These are phyloP conservation scores for Daldinia vernicosa DNA, from an alignment of 495 filamentous ascomycete species.

Conservation along the genomic window DNA sequence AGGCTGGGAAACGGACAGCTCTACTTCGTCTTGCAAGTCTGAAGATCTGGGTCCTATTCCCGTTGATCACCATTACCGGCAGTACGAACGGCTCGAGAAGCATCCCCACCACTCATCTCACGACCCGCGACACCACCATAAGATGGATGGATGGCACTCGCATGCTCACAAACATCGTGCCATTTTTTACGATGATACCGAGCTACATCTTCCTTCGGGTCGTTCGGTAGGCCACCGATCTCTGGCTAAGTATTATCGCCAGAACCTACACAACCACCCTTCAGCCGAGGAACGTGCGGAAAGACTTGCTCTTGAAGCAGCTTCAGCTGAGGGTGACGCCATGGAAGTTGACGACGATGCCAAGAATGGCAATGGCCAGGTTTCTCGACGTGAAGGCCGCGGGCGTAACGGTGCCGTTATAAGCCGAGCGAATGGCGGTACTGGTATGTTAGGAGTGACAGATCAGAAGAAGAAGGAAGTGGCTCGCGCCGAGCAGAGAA, in stretches of 20 bases:
- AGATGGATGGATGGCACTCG: conserved; percentile 76
- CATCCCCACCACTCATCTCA: conserved; percentile 73
- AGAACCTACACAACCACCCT: conserved; percentile 88
- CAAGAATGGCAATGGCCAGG: conserved; percentile 42
- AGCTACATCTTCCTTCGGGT: conserved; percentile 92
- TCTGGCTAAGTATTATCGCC: conserved; percentile 84
- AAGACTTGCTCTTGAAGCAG: conserved; percentile 63
- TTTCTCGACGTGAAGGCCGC: conserved; percentile 57
- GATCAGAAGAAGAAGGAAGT: conserved; percentile 75
- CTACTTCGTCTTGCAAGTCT: conserved; percentile 81
- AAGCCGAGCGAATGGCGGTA: conserved; percentile 69
- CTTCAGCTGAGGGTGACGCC: conserved; percentile 47
- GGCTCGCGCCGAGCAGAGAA: conserved; percentile 68
- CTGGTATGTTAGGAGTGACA: conserved; percentile 78
- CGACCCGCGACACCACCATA: conserved; percentile 71
- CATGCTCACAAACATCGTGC: conserved; percentile 74
- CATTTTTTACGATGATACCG: conserved; percentile 88
- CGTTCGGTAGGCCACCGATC: conserved; percentile 91
- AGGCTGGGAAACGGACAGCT: conserved; percentile 94
- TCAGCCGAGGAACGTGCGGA: conserved; percentile 71
- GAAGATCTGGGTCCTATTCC: conserved; percentile 77
- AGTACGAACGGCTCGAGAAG: conserved; percentile 66
- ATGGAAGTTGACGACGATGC: conserved; percentile 43
- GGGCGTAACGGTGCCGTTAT: conserved; percentile 63
- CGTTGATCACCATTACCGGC: conserved; percentile 68